A percentile compares a stretch with the other conserved stretches of the same genome.
These are phyloP conservation scores for Xylariaceae sp. DNA, from an alignment of 2,329 filamentous ascomycete genomes.

Conservation along the genomic window DNA sequence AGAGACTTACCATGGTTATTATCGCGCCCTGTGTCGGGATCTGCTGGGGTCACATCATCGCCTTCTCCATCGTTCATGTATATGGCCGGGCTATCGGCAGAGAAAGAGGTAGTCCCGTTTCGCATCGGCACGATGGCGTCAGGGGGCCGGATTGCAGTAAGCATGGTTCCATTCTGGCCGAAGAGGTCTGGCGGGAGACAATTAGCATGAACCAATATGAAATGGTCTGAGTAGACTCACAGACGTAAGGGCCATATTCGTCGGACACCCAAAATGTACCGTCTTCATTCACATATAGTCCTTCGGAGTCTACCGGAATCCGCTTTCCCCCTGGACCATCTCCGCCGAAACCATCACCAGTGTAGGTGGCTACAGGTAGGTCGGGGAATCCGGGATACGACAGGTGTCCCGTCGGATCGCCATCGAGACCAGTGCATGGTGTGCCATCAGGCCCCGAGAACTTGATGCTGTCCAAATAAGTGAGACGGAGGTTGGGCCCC, in stretches of 20 bases:
- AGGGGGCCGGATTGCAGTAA: conserved; percentile 56
- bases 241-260: conserved; percentile 65
- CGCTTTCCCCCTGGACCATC: conserved; percentile 50
- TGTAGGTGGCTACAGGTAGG: conserved; percentile 56
- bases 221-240: conserved; percentile 31
- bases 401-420: conserved; percentile 44
- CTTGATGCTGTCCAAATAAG: conserved; percentile 57
- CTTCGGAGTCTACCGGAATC: conserved; percentile 58
- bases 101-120: conserved; percentile 55
- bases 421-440: conserved; percentile 57
- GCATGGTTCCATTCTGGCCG: conserved; percentile 47
- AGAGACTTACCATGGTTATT: conserved; percentile 55
- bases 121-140: conserved; percentile 56
- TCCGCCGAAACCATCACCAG: conserved; percentile 61
- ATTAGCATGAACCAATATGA: neutral
- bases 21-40: conserved; percentile 53
- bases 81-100: conserved; percentile 53
- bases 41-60: conserved; percentile 38
- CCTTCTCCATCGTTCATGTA: conserved; percentile 41
- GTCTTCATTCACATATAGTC: conserved; percentile 52
- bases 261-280: conserved; percentile 62
- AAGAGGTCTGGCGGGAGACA: conserved; percentile 33
- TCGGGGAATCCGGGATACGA: conserved; percentile 51
- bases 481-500: conserved; percentile 52
- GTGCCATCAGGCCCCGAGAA: conserved; percentile 55